Percentiles rank a stretch among this genome's conserved stretches.
Evolutionary conservation across 805 yeast genomes (phyloP).

Genomic region (Clavispora fructus): DNA sequence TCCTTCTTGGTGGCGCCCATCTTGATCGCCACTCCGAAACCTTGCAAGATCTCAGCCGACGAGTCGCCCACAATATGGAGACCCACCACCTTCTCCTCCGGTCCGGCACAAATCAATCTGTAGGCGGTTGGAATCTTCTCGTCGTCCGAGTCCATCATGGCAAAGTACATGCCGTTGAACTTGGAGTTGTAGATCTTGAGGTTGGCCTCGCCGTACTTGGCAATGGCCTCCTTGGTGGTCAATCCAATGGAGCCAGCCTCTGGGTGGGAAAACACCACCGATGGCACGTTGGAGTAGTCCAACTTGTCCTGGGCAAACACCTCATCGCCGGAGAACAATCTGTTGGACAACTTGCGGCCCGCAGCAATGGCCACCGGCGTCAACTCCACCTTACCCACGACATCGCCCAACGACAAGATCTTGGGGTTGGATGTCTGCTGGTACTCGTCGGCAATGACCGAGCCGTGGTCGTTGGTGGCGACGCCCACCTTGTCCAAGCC

Average conservation of each 20-base stretch:
- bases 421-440: constrained; percentile 72
- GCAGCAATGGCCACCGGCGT: constrained; percentile 99
- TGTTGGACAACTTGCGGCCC: constrained; percentile 88
- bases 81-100: constrained; percentile 91
- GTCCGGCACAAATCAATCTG: constrained; percentile 73
- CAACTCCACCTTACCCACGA: constrained; percentile 85
- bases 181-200: constrained; percentile 76
- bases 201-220: constrained; percentile 72
- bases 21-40: constrained; percentile 95
- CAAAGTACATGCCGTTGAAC: constrained; percentile 90
- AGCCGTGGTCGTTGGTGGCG: constrained; percentile 51
- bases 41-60: constrained; percentile 91
- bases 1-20: constrained; percentile 99
- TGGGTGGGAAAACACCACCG: constrained; percentile 97
- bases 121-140: constrained; percentile 83
- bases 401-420: constrained; percentile 89
- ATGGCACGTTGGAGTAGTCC: constrained; percentile 83
- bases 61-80: constrained; percentile 89
- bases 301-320: constrained; percentile 67
- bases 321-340: constrained; percentile 78
- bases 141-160: constrained; percentile 60
- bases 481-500: constrained; percentile 77
- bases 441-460: constrained; percentile 78
- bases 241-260: constrained; percentile 95
- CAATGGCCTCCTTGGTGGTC: constrained; percentile 71